Evolutionary conservation across 345 rosid species (phyloP), one percentile per base, ranked within the genome.

Genomic region (Salix brachista): DNA sequence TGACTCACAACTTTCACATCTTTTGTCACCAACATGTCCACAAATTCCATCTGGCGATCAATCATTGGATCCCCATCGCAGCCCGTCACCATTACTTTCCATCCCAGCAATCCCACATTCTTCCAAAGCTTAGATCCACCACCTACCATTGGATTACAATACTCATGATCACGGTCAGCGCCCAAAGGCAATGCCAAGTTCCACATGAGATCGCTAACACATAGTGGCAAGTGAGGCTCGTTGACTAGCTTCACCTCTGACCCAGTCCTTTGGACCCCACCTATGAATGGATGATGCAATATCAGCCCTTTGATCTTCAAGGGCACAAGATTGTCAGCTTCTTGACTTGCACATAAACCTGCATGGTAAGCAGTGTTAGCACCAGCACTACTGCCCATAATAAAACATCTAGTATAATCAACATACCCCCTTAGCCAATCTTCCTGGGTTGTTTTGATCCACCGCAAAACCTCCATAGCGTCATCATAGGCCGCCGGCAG

Each of bases 401-500:
- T 73, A 69, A 76, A 88, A 50, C 86, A 88, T 0, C 37, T 75
- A 7, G 80, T 78, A 23, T 85, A 37, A 58, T 88, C 91, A 23
- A 77, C 90, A 36, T 77, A 77, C 11, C 80, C 39, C 2, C 1
- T 69, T 23, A 90, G 56, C 91, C 93, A 88, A 2, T 77, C 86
- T 0, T 86, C 88, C 1, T 64, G 71, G 52, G 41, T 26, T 70
- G 70, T 39, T 79, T 34, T 71, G 69, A 90, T 82, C 85, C 83
- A 86, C 6, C 74, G 73, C 60, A 92, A 56, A 12, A 83, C 88
- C 28, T 87, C 94, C 17, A 73, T 7, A 0, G 89, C 92, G 46
- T 92, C 94, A 0, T 90, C 93, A 39, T 89, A 90, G 30, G 91
- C 90, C 23, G 88, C 87, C 9, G 94, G 97, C 13, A 89, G 88